Evolutionary conservation across 176 grass and related monocot genomes (phyloP), one percentile per base, ranked within the genome.

Genomic region (Ananas comosus): DNA sequence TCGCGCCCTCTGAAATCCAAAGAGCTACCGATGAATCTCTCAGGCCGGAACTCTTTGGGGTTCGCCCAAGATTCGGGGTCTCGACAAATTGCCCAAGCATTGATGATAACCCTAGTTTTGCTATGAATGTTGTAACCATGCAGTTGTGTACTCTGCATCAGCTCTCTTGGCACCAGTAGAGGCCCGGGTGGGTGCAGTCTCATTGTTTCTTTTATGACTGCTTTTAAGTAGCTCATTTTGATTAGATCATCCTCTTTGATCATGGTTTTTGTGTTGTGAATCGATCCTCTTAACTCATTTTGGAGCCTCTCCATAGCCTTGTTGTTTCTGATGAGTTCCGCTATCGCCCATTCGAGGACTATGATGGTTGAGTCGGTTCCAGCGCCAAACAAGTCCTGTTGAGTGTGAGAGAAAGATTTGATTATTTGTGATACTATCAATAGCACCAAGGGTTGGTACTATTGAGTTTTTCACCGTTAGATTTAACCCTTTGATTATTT

Each of bases 121-220:
- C 70, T 67, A n/a, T 69, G 47, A 33, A 79, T 18, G 24, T 48
- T 49, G 78, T 73, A 56, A 0, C 78, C 78, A 13, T 72, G 51
- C 7, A 80, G 10, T 18, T 66, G 13, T 24, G 56, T 24, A 42
- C 78, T 65, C 65, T 78, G 61, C 1, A n/a, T 42, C 27, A 80
- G 78, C 24, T 93, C 85, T 0, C 74, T 80, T 4, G 85, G 82
- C 16, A 86, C 0, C 7, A 94, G 83, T 24, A 88, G 73, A 0
- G 78, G 78, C 5, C 61, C 0, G 8, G 90, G 83, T 17, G 83
- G 67, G 58, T 86, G 90, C 64, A 88, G 66, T 10, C 90, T 79
- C 1, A 94, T 56, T 0, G 75, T 81, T 53, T 84, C 86, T 63
- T 68, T 88, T 65, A 88, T 51, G 13, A 85, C 74, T 8, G 47